Evolutionary conservation across 2,329 filamentous ascomycete genomes (phyloP).

Genomic region (Helotiales sp.): DNA sequence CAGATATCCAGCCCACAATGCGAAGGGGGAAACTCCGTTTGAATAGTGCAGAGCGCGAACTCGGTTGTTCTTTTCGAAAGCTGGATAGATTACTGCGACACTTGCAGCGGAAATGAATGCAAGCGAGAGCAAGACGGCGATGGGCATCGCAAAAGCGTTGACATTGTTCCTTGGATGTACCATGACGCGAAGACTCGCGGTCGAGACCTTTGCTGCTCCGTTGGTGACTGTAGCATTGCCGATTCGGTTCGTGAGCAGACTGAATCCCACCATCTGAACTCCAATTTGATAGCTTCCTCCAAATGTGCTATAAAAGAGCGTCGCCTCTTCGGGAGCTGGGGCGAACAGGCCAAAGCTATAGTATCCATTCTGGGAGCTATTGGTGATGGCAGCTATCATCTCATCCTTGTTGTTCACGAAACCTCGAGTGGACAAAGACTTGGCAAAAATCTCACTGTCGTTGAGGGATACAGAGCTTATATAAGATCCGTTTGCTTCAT

Average conservation of each 20-base stretch:
- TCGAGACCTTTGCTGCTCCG: conserved; percentile 23
- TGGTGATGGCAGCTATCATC: conserved; percentile 30
- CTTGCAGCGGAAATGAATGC: conserved; percentile 34
- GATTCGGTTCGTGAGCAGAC: conserved; percentile 35
- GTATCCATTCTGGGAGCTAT: conserved; percentile 13
- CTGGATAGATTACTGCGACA: conserved; percentile 39
- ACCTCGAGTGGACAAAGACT: conserved; percentile 19
- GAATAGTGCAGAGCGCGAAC: conserved; percentile 39
- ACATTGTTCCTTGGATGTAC: conserved; percentile 23
- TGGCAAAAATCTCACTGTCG: background rate
- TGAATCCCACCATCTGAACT: conserved; percentile 24
- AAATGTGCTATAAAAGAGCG: conserved; percentile 27
- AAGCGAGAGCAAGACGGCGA: conserved; percentile 32
- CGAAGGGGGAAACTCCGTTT: conserved; percentile 38
- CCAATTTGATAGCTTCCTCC: background rate
- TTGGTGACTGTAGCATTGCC: conserved; percentile 29
- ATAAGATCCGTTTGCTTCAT: background rate
- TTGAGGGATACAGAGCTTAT: background rate
- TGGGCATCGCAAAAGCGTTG: conserved; percentile 22
- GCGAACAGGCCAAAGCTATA: conserved; percentile 31
- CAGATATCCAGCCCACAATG: conserved; percentile 38
- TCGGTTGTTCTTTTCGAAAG: conserved; percentile 35
- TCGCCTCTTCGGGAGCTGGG: conserved; percentile 28
- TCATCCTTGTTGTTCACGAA: conserved; percentile 27
- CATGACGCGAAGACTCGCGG: conserved; percentile 26